Percentiles rank a stretch among this genome's conserved stretches.
Evolutionary conservation across 192 early-diverging fungal species (phyloP).

Genomic region (Linnemannia hyalina): DNA sequence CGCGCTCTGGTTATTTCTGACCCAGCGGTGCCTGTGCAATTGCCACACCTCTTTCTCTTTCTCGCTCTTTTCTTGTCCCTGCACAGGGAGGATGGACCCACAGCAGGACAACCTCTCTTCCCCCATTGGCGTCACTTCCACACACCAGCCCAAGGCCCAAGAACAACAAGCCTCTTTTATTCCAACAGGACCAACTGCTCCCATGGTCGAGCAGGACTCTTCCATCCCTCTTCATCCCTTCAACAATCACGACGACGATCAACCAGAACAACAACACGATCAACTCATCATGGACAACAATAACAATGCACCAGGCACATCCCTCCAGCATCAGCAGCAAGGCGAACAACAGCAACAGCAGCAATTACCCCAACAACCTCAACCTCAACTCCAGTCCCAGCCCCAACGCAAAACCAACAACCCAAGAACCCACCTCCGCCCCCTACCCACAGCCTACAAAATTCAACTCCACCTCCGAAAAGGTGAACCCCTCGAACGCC

Average conservation of each 20-base stretch:
- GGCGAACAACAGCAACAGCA: not conserved
- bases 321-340: not conserved
- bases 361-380: not conserved
- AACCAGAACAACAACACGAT: not conserved
- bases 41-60: too few species aligned
- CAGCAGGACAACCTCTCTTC: too few species aligned
- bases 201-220: not conserved
- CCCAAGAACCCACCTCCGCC: not conserved
- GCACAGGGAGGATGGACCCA: too few species aligned
- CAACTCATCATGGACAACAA: not conserved
- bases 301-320: not conserved
- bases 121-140: too few species aligned
- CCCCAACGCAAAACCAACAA: not conserved
- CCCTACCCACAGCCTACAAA: not conserved
- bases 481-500: not conserved
- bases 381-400: not conserved
- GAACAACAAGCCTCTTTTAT: not conserved
- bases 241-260: not conserved
- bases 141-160: too few species aligned
- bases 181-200: not conserved
- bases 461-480: not conserved
- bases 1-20: not conserved
- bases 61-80: too few species aligned
- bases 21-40: too few species aligned
- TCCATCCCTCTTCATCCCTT: not conserved